Evolutionary conservation across 2,329 filamentous ascomycete species (phyloP), one percentile per base, ranked within the genome.

Genomic region (Colletotrichum aenigma): DNA sequence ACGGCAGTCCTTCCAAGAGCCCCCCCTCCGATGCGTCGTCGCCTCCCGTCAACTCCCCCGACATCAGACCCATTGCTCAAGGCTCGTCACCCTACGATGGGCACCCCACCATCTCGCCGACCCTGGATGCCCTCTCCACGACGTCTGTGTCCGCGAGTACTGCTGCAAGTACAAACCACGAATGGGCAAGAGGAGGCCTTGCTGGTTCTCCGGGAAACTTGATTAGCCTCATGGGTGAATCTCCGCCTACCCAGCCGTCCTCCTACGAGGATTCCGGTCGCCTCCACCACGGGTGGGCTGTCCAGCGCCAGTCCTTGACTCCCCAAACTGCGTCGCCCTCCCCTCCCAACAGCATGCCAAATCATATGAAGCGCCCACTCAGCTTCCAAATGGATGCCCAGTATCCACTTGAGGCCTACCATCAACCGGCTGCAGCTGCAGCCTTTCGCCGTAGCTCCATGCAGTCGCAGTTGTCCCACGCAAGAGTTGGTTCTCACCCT

Each of bases 361-460:
- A 75, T 74, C 75, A 76, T 58, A 77, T 78, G 67, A 75, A 71
- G 71, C 79, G 66, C 77, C 74, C 74, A 72, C 71, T 77, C 76
- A 92, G 90, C 81, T 91, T 88, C 79, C 90, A 92, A 62, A 86
- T 88, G 84, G 89, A 89, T 38, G 80, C 82, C 13, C 85, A 87
- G 8, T 87, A 87, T 77, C 84, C 85, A 4, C 83, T 85, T 8
- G 86, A 88, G 68, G 82, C 84, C 3, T 84, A 86, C 16, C 82
- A 85, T 12, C 84, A 84, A 24, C 78, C 84, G 7, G 79, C 79
- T n/a, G 79, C 85, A 6, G 76, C 81, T 48, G 82, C 84, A 4
- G 81, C 82, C 9, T 82, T 84, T 65, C 84, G 89, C 52, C 85
- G 88, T 48, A 86, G 86, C 80, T 90, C 89, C 16, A 83, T 89